phyloP scores from a whole-genome alignment of 768 basidiomycete genomes.

The Strobilomyces dryophilus region DNA sequence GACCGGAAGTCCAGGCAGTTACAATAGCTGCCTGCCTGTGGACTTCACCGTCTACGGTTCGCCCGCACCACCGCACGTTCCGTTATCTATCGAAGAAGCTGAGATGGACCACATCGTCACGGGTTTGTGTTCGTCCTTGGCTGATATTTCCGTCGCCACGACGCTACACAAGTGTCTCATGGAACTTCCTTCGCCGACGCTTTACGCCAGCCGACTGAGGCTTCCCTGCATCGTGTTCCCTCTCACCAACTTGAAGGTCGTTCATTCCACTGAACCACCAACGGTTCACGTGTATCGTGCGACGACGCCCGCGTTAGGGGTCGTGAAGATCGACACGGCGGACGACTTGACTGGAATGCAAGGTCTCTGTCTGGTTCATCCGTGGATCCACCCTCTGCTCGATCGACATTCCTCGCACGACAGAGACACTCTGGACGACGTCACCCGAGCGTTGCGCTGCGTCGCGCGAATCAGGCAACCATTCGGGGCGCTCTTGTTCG shows the following conservation, averaged over 20 bases:
- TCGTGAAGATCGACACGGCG: neutral
- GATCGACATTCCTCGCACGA: neutral
- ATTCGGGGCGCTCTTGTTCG: neutral
- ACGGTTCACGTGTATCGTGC: neutral
- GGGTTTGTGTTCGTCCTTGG: neutral
- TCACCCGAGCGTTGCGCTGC: neutral
- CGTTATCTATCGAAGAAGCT: neutral
- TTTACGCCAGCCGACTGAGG: neutral
- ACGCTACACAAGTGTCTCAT: neutral
- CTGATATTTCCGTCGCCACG: neutral
- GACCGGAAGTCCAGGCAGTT: neutral
- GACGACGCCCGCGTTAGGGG: neutral
- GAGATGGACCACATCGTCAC: neutral
- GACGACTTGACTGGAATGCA: neutral
- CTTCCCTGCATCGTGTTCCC: neutral
- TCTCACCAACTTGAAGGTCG: neutral
- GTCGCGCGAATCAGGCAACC: neutral
- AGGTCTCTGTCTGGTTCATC: neutral
- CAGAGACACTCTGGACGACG: neutral
- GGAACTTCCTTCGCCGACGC: neutral
- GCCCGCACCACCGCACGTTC: neutral
- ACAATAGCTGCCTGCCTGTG: neutral
- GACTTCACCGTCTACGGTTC: neutral
- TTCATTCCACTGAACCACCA: neutral
- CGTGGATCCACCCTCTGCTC: neutral